A percentile compares a stretch with the other conserved stretches of the same genome.
Conservation (phyloP, 2,329 filamentous ascomycete genomes). For the Pezicula radicicola region DNA sequence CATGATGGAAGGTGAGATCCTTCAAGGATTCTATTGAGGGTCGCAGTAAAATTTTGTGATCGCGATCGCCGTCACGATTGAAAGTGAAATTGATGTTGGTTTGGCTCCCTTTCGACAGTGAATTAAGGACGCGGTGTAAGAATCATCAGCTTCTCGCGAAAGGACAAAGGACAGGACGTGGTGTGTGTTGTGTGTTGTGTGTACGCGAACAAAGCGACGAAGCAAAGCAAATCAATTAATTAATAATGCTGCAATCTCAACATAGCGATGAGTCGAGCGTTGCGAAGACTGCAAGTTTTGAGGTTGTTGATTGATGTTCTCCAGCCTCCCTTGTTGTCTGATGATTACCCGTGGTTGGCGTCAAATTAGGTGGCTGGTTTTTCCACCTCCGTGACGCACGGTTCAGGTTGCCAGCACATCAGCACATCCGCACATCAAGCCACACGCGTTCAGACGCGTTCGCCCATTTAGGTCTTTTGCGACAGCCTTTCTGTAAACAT, state of each 20-base stretch:
- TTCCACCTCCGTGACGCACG: not conserved
- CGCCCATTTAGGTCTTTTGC: too few species aligned
- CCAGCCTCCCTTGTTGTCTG: not conserved
- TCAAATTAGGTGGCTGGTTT: not conserved
- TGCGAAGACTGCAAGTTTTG: not conserved
- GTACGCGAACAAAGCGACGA: not conserved
- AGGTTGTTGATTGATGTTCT: not conserved
- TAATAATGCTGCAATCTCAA: not conserved
- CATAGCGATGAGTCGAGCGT: not conserved
- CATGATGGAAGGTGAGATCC: slow-evolving; percentile 18
- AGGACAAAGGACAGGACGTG: not conserved
- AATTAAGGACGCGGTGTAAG: not conserved
- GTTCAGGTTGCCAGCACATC: not conserved
- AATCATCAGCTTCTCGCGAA: not conserved
- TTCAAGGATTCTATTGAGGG: not conserved
- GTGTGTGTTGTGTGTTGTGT: not conserved
- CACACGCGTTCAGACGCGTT: not conserved
- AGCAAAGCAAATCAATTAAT: not conserved
- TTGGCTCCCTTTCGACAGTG: not conserved
- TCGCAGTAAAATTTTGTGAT: not conserved
- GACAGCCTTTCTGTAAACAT: slow-evolving; percentile 4
- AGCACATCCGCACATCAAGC: not conserved
- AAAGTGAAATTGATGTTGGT: not conserved
- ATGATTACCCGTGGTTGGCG: not conserved
- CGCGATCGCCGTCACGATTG: not conserved